Evolutionary conservation across 192 early-diverging fungal genomes (phyloP).

Genomic region (Entomortierella parvispora): DNA sequence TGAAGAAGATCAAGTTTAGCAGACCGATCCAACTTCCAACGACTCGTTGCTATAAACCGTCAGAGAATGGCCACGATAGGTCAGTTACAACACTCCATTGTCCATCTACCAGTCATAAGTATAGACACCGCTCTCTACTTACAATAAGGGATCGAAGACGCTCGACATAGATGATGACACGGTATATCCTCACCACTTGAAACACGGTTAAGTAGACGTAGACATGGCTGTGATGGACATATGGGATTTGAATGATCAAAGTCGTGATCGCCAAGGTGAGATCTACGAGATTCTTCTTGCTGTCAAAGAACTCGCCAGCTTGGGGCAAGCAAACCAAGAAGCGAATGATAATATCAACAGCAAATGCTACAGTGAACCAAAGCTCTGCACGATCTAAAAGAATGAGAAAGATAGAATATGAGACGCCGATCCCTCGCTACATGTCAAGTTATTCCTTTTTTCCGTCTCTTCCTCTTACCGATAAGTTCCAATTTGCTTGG

Average conservation of each 20-base stretch:
- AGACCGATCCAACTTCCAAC: slow-evolving; percentile 68
- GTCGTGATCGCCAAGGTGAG: slow-evolving; percentile 58
- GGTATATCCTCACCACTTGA: slow-evolving; percentile 62
- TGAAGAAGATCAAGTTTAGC: slow-evolving; percentile 67
- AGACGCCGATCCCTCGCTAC: no score
- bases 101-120: not conserved
- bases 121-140: no score
- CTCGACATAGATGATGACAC: slow-evolving; percentile 60
- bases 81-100: not conserved
- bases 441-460: not conserved
- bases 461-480: slow-evolving; percentile 18
- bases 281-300: slow-evolving; percentile 58
- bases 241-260: slow-evolving; percentile 62
- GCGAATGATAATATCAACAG: slow-evolving; percentile 59
- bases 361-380: slow-evolving; percentile 60
- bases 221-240: slow-evolving; percentile 46
- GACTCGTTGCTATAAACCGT: slow-evolving; percentile 53
- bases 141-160: slow-evolving; percentile 59
- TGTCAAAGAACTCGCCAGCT: slow-evolving; percentile 53
- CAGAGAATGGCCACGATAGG: slow-evolving; percentile 1
- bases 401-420: not conserved
- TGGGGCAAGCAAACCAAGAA: slow-evolving; percentile 41
- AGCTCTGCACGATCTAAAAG: slow-evolving; percentile 54
- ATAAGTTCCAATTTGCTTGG: slow-evolving; percentile 17
- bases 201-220: slow-evolving; percentile 66